These are phyloP conservation scores for Diaporthe vexans DNA, from an alignment of 2,329 filamentous ascomycete genomes.

Conservation along the genomic window DNA sequence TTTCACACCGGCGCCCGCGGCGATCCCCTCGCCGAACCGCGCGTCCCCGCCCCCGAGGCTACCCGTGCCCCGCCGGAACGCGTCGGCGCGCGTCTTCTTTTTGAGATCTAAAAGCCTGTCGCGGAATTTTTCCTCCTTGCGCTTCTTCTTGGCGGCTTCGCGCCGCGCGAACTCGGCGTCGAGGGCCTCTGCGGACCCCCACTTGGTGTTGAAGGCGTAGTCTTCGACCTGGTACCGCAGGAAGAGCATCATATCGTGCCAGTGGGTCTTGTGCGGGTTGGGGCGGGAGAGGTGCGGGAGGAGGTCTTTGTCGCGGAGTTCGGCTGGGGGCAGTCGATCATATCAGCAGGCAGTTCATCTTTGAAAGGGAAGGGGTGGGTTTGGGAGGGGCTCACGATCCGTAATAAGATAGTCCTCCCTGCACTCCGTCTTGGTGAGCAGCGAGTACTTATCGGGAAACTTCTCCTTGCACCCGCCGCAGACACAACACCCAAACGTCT, in stretches of 20 bases:
- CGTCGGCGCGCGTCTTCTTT: constrained; percentile 92
- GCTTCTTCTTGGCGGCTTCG: constrained; percentile 82
- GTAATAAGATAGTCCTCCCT: constrained; percentile 96
- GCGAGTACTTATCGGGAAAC: constrained; percentile 90
- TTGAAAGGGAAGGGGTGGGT: not conserved
- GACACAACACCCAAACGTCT: constrained; percentile 81
- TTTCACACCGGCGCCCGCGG: constrained; percentile 50
- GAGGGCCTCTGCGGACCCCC: constrained; percentile 87
- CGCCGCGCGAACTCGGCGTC: constrained; percentile 90
- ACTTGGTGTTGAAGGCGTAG: constrained; percentile 90
- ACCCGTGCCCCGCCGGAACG: constrained; percentile 78
- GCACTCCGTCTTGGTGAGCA: constrained; percentile 97
- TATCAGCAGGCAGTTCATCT: not conserved
- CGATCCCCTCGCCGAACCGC: constrained; percentile 68
- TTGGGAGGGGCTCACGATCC: constrained; percentile 86
- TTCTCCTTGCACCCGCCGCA: constrained; percentile 92
- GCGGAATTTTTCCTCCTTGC: constrained; percentile 93
- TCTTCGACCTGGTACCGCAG: constrained; percentile 94
- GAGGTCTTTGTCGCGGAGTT: constrained; percentile 89
- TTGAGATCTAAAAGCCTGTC: constrained; percentile 91
- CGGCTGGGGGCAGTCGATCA: constrained; percentile 65
- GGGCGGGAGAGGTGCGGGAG: constrained; percentile 90
- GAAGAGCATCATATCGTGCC: constrained; percentile 99
- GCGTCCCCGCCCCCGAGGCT: constrained; percentile 80
- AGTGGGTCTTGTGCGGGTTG: constrained; percentile 95